Evolutionary conservation across 2,329 filamentous ascomycete genomes (phyloP).

Genomic region (Metarhizium sp.): DNA sequence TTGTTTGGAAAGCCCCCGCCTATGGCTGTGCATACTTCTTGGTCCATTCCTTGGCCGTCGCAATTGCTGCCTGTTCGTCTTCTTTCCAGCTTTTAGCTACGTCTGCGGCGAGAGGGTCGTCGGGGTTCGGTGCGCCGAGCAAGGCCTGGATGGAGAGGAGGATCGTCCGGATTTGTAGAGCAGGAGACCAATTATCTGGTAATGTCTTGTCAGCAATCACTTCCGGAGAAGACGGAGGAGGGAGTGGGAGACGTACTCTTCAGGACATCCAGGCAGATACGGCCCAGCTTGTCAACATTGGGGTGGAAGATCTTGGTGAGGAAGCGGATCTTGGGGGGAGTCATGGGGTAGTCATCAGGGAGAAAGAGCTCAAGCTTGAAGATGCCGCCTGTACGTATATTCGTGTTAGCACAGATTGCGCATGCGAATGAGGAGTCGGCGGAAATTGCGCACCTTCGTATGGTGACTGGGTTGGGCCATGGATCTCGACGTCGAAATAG

Average conservation of each 20-base stretch:
- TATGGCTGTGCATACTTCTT: slow-evolving; percentile 61
- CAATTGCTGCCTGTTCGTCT: slow-evolving; percentile 83
- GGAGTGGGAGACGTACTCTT: slow-evolving; percentile 59
- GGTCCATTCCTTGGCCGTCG: slow-evolving; percentile 89
- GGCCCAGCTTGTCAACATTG: slow-evolving; percentile 94
- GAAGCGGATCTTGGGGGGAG: slow-evolving; percentile 95
- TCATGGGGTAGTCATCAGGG: slow-evolving; percentile 99
- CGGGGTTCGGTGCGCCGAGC: slow-evolving; percentile 90
- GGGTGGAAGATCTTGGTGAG: slow-evolving; percentile 99
- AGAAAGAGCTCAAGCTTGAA: slow-evolving; percentile 98
- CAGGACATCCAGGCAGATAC: slow-evolving; percentile 93
- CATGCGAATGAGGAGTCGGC: not conserved
- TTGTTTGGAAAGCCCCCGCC: slow-evolving; percentile 2
- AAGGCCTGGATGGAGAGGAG: slow-evolving; percentile 97
- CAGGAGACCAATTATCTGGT: slow-evolving; percentile 95
- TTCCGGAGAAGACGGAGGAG: not conserved
- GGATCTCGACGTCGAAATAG: slow-evolving; percentile 96
- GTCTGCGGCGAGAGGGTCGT: slow-evolving; percentile 96
- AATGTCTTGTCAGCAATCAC: slow-evolving; percentile 6
- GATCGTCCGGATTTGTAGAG: slow-evolving; percentile 94
- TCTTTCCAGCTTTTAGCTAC: slow-evolving; percentile 98
- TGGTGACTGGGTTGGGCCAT: slow-evolving; percentile 83
- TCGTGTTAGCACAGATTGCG: not conserved
- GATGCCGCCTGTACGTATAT: slow-evolving; percentile 49
- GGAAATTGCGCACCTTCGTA: slow-evolving; percentile 65